phyloP scores from a whole-genome alignment of 2,329 filamentous ascomycete genomes.

The Bipolaris victoriae region DNA sequence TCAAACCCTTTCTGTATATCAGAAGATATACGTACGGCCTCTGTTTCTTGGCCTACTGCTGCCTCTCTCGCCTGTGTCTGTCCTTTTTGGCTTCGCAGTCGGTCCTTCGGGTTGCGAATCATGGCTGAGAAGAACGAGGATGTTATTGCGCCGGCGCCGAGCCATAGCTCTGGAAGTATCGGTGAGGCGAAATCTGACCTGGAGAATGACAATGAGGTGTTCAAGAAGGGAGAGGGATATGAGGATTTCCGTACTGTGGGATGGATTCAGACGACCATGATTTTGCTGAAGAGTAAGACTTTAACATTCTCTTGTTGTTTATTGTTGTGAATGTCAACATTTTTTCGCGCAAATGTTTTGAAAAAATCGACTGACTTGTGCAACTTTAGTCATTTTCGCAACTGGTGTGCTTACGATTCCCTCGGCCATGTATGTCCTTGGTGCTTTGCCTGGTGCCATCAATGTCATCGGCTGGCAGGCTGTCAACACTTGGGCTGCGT shows the following conservation, averaged over 20 bases:
- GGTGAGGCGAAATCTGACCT: conserved; percentile 29
- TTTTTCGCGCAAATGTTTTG: too few species aligned
- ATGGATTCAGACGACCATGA: conserved; percentile 59
- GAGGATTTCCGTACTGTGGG: conserved; percentile 61
- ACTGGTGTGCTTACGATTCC: conserved; percentile 60
- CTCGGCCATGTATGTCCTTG: conserved; percentile 55
- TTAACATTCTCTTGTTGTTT: neutral
- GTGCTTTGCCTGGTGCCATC: conserved; percentile 56
- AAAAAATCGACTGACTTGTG: too few species aligned
- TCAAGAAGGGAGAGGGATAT: conserved; percentile 55
- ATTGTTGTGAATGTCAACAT: too few species aligned
- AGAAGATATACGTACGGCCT: neutral
- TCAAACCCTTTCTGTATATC: too few species aligned
- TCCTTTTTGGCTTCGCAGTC: neutral
- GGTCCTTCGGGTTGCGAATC: conserved; percentile 12
- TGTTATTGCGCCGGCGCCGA: conserved; percentile 28
- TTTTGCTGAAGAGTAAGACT: conserved; percentile 57
- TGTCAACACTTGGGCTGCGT: conserved; percentile 58
- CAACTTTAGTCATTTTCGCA: conserved; percentile 52
- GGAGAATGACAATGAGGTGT: conserved; percentile 56
- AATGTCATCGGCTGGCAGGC: conserved; percentile 56
- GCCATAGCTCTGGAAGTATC: conserved; percentile 29
- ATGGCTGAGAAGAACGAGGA: conserved; percentile 37
- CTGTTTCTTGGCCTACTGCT: neutral
- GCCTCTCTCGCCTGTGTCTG: too few species aligned